phyloP scores from a whole-genome alignment of 352 stramenopile species.

The Phytophthora aleatoria region DNA sequence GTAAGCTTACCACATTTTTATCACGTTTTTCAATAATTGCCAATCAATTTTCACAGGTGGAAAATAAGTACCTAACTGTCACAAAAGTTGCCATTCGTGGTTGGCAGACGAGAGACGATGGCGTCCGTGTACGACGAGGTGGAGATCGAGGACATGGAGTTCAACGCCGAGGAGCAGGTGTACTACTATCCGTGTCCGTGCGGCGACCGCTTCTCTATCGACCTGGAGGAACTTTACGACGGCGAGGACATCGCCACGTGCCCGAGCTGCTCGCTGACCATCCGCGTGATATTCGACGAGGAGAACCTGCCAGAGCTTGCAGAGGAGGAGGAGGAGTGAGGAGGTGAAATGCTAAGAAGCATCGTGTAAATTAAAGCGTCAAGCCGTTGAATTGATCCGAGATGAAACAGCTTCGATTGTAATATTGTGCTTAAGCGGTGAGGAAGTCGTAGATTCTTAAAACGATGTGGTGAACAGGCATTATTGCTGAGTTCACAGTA shows the following conservation, averaged over 20 bases:
- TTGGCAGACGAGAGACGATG: conserved; percentile 41
- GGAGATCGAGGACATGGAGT: conserved; percentile 98
- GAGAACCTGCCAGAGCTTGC: conserved; percentile 78
- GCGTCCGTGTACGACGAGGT: conserved; percentile 97
- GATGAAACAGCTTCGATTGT: neutral
- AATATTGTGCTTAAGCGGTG: neutral
- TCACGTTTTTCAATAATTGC: neutral
- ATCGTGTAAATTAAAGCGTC: conserved; percentile 26
- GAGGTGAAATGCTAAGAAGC: neutral
- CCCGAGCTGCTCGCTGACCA: conserved; percentile 95
- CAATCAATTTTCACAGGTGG: conserved; percentile 26
- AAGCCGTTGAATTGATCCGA: neutral
- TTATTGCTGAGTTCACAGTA: too few relatives aligned
- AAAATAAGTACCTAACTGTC: neutral
- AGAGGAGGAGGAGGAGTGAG: conserved; percentile 54
- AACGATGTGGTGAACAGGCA: too few relatives aligned
- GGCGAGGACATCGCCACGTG: conserved; percentile 98
- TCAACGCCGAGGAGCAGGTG: conserved; percentile 91
- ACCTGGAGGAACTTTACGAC: conserved; percentile 89
- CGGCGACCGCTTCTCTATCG: conserved; percentile 93
- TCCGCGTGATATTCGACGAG: conserved; percentile 96
- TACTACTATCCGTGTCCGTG: conserved; percentile 99
- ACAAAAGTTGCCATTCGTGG: conserved; percentile 18
- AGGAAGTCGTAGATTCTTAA: neutral
- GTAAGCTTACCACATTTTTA: too few relatives aligned